Evolutionary conservation across 129 eudicot genomes (phyloP), one percentile per base, ranked within the genome.

Genomic region (Chrysanthemum makinoi): DNA sequence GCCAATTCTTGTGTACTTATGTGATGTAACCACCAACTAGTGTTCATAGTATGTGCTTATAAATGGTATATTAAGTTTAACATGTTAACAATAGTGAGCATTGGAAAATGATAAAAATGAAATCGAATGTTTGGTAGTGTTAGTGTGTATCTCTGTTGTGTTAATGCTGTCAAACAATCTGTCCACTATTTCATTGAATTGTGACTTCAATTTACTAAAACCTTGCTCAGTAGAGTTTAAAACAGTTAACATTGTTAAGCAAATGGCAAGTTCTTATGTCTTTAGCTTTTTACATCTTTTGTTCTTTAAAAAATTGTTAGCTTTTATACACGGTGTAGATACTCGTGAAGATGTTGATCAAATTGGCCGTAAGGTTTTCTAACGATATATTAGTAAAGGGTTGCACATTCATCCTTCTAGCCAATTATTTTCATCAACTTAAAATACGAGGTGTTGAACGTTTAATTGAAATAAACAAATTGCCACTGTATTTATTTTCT

Each of bases 261-360:
- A 65, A 65, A 46, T 65, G 10, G 3, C n/a, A 6, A 18, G 5
- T 3, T 28, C 49, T 50, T n/a, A 28, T 28, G 9, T 53, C 28
- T 26, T 9, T 22, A 49, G 24, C n/a, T 51, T 10, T 17, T 18
- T 18, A 24, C 39, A 49, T 54, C 33, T 30, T 17, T n/a, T 26
- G 43, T 16, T 69, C 15, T 26, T 53, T 69, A 17, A 51, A 68
- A 50, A 30, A 68, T 20, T 35, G 51, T 50, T 43, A 50, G 61
- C 12, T 50, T 12, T 55, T 35, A 52, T 6, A 10, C 46, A 17
- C 17, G 19, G 43, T 9, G 33, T 11, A 50, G 64, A 52, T 28
- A 68, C n/a, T 68, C 46, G n/a, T 28, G 10, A 68, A 50, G 44
- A 68, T 26, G 43, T 68, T 51, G 62, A 51, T 51, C 48, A 68